Conservation (phyloP, 306 rosid genomes). For the Casuarina equisetifolia region DNA sequence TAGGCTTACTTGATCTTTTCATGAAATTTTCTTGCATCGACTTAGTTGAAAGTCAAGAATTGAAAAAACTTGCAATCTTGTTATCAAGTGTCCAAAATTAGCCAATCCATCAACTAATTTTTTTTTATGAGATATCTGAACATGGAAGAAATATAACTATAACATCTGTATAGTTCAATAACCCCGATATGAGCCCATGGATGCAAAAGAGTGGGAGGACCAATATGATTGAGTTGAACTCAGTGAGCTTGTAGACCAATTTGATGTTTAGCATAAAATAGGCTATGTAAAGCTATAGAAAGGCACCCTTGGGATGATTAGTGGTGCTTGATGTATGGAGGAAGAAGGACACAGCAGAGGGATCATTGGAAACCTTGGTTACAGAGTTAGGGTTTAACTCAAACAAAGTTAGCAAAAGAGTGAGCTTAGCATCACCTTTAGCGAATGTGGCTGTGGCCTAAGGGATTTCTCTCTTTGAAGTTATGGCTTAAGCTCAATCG, state of each 20-base stretch:
- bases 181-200: slow-evolving; percentile 70
- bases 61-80: no score
- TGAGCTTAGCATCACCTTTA: slow-evolving; percentile 24
- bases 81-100: no score
- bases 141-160: no score
- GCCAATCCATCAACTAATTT: no score
- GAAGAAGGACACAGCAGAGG: slow-evolving; percentile 76
- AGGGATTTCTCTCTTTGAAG: slow-evolving; percentile 58
- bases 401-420: slow-evolving; percentile 23
- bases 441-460: slow-evolving; percentile 45
- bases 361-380: slow-evolving; percentile 38
- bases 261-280: slow-evolving; percentile 67
- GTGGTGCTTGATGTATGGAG: slow-evolving; percentile 99
- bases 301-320: slow-evolving; percentile 92
- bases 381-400: slow-evolving; percentile 24
- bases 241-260: slow-evolving; percentile 69
- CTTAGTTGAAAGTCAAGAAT: no score
- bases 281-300: slow-evolving; percentile 75
- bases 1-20: no score
- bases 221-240: slow-evolving; percentile 72
- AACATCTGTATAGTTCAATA: slow-evolving; percentile 33
- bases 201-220: slow-evolving; percentile 89
- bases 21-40: no score
- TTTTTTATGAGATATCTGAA: no score
- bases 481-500: slow-evolving; percentile 50